Conservation (phyloP, 139 green algal species). For the Ulvella scutata region DNA sequence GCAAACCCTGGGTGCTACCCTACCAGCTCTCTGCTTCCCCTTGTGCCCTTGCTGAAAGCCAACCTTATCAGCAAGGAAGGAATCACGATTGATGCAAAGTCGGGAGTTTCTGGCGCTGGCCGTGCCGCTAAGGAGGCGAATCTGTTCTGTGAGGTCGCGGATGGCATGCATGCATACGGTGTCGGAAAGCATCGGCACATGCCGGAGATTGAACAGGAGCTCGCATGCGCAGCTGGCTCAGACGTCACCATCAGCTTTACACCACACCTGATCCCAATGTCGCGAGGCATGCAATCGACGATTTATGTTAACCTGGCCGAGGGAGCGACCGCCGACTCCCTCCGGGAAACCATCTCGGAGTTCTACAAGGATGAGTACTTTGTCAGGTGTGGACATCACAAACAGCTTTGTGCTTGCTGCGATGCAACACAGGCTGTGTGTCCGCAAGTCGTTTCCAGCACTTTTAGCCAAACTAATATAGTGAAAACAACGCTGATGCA, state of each 20-base stretch:
- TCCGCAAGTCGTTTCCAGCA: too few species aligned
- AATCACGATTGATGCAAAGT: constrained; percentile 98
- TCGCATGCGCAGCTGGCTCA: constrained; percentile 56
- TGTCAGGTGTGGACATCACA: constrained; percentile 21
- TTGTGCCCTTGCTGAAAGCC: constrained; percentile 59
- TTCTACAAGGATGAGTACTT: constrained; percentile 64
- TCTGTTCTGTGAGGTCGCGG: constrained; percentile 80
- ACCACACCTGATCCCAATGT: constrained; percentile 93
- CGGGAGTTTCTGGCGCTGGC: constrained; percentile 77
- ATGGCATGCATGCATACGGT: constrained; percentile 50
- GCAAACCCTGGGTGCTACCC: constrained; percentile 98
- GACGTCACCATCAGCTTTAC: constrained; percentile 82
- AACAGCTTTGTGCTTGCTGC: not conserved
- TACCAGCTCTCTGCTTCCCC: constrained; percentile 70
- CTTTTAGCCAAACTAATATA: too few species aligned
- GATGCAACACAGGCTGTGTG: not conserved
- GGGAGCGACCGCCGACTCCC: constrained; percentile 51
- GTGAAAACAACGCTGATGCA: too few species aligned
- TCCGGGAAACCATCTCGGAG: constrained; percentile 32
- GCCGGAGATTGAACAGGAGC: constrained; percentile 94
- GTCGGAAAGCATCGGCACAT: constrained; percentile 80
- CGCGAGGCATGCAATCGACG: constrained; percentile 89
- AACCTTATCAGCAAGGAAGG: constrained; percentile 64
- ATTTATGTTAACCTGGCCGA: constrained; percentile 75
- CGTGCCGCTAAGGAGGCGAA: constrained; percentile 77